Conservation (phyloP, 176 grass and related monocot genomes). For the Ensete glaucum region DNA sequence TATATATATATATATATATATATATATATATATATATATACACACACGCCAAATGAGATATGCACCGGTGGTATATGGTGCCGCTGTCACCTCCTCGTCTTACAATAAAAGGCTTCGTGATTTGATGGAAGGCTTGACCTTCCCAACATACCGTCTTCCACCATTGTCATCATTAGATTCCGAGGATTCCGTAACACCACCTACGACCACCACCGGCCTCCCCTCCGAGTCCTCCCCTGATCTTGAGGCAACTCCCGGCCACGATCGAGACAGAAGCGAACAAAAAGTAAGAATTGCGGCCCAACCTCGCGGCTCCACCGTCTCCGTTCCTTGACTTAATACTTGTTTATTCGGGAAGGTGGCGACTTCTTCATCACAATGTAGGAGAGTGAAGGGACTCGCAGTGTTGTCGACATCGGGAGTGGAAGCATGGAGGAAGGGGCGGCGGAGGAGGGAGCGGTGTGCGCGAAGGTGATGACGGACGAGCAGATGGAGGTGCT, state of each 20-base stretch:
- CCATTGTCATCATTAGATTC: background rate
- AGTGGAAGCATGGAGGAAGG: background rate
- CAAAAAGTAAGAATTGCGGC: background rate
- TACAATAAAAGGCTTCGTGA: background rate
- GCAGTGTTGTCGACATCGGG: no score
- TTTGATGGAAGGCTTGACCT: background rate
- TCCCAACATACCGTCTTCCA: background rate
- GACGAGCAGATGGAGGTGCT: background rate
- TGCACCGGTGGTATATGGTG: background rate
- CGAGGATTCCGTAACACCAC: background rate
- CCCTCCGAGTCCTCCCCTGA: background rate
- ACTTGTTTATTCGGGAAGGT: background rate
- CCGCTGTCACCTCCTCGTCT: background rate
- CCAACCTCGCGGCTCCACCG: background rate
- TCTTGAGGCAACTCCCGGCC: background rate
- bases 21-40: no score
- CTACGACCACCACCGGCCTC: background rate
- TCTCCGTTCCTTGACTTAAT: background rate
- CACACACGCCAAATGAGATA: no score
- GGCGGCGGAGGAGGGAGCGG: constrained; percentile 16
- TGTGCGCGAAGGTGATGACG: constrained; percentile 58
- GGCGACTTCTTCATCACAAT: background rate
- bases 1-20: no score
- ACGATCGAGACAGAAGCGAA: background rate
- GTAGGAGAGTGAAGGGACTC: no score